Evolutionary conservation across 192 early-diverging fungal genomes (phyloP).

Genomic region (Linnemannia elongata): DNA sequence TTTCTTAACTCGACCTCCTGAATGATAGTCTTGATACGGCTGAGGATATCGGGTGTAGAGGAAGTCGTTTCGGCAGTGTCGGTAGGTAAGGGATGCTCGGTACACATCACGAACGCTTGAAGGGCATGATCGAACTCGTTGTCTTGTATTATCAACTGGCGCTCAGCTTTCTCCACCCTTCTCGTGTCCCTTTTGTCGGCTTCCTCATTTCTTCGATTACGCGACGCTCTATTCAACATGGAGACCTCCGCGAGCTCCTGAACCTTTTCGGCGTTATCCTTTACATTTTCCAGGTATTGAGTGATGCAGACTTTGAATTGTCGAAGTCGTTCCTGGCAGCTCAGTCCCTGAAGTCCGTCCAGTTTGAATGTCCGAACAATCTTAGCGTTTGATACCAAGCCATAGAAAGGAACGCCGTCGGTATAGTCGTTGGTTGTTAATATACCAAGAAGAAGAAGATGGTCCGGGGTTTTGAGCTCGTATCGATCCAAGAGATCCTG

Average conservation of each 20-base stretch:
- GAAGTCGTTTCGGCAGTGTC: not conserved
- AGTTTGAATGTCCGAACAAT: not conserved
- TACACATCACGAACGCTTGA: constrained; percentile 2
- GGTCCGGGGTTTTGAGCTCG: not conserved
- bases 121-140: constrained; percentile 1
- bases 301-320: not conserved
- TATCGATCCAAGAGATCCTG: not conserved
- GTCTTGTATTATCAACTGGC: not conserved
- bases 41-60: not conserved
- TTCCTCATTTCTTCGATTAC: no score
- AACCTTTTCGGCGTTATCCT: not conserved
- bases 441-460: constrained; percentile 3
- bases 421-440: constrained; percentile 13
- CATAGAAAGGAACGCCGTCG: not conserved
- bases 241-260: no score
- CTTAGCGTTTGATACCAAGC: not conserved
- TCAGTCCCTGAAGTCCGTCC: not conserved
- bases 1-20: not conserved
- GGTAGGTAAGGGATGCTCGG: not conserved
- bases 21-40: not conserved
- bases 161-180: not conserved
- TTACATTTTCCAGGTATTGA: not conserved
- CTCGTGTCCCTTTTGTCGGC: not conserved
- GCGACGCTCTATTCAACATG: no score
- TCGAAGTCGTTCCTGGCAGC: not conserved